Evolutionary conservation across 352 stramenopile genomes (phyloP), one percentile per base, ranked within the genome.

Genomic region (Pythium phragmitis): DNA sequence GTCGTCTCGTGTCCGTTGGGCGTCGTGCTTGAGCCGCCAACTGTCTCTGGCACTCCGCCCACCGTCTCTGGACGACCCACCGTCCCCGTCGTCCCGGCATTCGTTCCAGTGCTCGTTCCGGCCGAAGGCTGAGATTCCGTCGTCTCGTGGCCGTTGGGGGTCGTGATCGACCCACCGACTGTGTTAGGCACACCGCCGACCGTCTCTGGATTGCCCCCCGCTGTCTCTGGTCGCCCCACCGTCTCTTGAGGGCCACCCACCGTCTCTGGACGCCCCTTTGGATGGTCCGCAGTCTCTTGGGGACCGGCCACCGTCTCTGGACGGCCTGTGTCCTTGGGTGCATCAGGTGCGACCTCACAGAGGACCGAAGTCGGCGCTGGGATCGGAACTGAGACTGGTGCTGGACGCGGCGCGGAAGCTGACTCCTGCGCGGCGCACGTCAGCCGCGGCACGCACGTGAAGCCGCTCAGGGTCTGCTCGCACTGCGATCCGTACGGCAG

Each of bases 401-500:
- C 23, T 33, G 43, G 43, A 26, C 41, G 43, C 21, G 33, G 57
- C 13, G 47, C 37, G 11, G 41, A 23, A 30, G 9, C 37, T 3
- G 37, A 43, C 41, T 47, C 41, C 4, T 13, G 3, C 2, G 46
- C n/a, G 21, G 33, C 19, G 11, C 48, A 53, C 26, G 23, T 47
- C 50, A 8, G 7, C 8, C 21, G 23, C 21, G 34, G 47, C 39
- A 65, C 42, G 41, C 63, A 70, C 16, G 54, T 43, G 52, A 58
- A 70, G 19, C 21, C 41, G 43, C 43, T 26, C 16, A 12, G 7
- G 23, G 59, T 41, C 41, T 57, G 5, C 42, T 51, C 37, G 43
- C 63, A 70, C 3, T 43, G 5, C 11, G 62, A 58, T 23, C 62
- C 62, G 12, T 26, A 55, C 21, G 17, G 9, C 3, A 68, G 55